A percentile compares a stretch with the other conserved stretches of the same genome.
These are phyloP conservation scores for Didymosphaeria variabile DNA, from an alignment of 2,329 filamentous ascomycete genomes.

Conservation along the genomic window DNA sequence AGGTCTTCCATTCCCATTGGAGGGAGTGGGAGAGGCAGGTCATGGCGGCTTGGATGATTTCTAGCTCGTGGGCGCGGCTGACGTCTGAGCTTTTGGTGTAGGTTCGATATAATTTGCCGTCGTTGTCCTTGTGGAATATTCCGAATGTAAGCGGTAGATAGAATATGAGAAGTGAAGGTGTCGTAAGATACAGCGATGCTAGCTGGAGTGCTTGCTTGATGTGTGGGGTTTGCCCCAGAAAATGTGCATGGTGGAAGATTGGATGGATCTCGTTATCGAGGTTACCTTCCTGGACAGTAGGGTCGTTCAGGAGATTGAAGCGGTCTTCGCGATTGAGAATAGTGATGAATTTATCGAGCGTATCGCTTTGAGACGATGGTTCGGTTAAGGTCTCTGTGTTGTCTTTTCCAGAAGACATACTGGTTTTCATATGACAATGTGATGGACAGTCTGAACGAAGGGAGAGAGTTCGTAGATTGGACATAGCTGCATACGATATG, in stretches of 20 bases:
- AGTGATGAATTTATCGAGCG: conserved; percentile 26
- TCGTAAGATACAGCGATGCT: conserved; percentile 44
- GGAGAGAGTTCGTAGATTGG: neutral
- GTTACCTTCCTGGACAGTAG: conserved; percentile 29
- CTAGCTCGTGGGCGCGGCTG: conserved; percentile 26
- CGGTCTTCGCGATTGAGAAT: conserved; percentile 39
- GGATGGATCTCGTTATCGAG: conserved; percentile 42
- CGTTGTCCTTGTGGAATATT: conserved; percentile 27
- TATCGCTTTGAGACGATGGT: neutral
- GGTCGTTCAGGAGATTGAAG: conserved; percentile 41
- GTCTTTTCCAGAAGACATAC: neutral
- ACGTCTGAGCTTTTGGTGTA: conserved; percentile 25
- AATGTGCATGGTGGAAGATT: conserved; percentile 30
- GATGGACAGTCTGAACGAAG: conserved; percentile 4
- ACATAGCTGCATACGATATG: neutral
- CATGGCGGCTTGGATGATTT: conserved; percentile 33
- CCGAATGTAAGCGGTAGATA: conserved; percentile 43
- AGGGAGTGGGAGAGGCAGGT: conserved; percentile 38
- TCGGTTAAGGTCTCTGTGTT: neutral
- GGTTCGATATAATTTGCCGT: conserved; percentile 28
- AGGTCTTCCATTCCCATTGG: neutral
- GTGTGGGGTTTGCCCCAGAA: conserved; percentile 23
- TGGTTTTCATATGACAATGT: neutral
- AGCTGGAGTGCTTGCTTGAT: conserved; percentile 39
- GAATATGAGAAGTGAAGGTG: conserved; percentile 40